Conservation (phyloP, 352 stramenopile species). For the Phytophthora tubulina region DNA sequence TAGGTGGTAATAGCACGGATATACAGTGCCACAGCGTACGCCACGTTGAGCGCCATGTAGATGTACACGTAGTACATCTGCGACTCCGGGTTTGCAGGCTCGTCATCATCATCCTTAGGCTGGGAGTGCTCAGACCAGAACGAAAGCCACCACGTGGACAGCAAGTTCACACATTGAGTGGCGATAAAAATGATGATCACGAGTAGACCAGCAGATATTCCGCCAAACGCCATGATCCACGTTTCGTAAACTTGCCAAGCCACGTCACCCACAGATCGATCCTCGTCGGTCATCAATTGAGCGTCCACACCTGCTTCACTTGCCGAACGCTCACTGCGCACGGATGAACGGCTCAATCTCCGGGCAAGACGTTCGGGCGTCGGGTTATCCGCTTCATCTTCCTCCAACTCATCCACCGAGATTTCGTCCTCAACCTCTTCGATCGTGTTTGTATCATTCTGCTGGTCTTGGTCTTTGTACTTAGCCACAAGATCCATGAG, state of each 20-base stretch:
- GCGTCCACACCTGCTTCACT: slow-evolving; percentile 44
- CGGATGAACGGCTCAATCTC: slow-evolving; percentile 62
- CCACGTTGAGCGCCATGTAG: slow-evolving; percentile 77
- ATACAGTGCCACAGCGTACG: slow-evolving; percentile 73
- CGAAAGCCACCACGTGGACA: slow-evolving; percentile 71
- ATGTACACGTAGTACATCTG: slow-evolving; percentile 88
- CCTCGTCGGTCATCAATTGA: slow-evolving; percentile 74
- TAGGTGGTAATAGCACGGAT: slow-evolving; percentile 70
- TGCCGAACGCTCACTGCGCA: slow-evolving; percentile 57
- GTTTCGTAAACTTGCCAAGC: slow-evolving; percentile 70
- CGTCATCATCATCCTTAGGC: slow-evolving; percentile 16
- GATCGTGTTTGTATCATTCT: slow-evolving; percentile 48
- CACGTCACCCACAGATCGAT: slow-evolving; percentile 70
- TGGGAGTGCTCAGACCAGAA: slow-evolving; percentile 54
- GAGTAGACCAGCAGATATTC: slow-evolving; percentile 51
- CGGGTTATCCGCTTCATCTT: slow-evolving; percentile 52
- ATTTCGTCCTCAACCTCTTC: slow-evolving; percentile 52
- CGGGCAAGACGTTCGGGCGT: slow-evolving; percentile 40
- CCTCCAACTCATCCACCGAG: slow-evolving; percentile 50
- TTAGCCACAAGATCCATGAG: slow-evolving; percentile 65
- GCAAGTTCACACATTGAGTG: slow-evolving; percentile 64
- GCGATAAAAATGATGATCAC: slow-evolving; percentile 59
- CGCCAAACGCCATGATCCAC: slow-evolving; percentile 77
- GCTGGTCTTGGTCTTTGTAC: slow-evolving; percentile 67
- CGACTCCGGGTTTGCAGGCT: slow-evolving; percentile 38